phyloP scores from a whole-genome alignment of 129 eudicot species.

The Flaveria robusta region DNA sequence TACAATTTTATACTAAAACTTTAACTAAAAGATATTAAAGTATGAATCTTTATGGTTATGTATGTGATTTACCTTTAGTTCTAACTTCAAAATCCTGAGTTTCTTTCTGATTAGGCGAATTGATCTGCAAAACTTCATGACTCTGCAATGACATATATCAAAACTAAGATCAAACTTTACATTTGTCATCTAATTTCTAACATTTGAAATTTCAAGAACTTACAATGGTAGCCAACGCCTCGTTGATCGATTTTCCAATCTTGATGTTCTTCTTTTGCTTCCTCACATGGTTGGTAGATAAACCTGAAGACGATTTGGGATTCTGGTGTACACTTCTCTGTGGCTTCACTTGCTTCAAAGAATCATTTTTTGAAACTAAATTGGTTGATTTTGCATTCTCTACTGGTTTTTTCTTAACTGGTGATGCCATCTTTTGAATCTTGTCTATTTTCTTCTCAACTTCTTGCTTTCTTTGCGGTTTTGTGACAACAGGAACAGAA shows the following conservation, averaged over 20 bases:
- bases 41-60: not conserved
- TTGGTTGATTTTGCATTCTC: constrained; percentile 47
- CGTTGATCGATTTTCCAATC: constrained; percentile 37
- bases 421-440: constrained; percentile 42
- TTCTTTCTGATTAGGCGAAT: constrained; percentile 33
- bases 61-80: constrained; percentile 34
- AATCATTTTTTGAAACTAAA: constrained; percentile 19
- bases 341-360: constrained; percentile 35
- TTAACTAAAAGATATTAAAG: not conserved
- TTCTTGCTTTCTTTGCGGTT: constrained; percentile 46
- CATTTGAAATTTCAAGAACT: constrained; percentile 30
- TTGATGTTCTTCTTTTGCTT: constrained; percentile 41
- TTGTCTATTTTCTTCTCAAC: constrained; percentile 52
- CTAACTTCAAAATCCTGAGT: constrained; percentile 31
- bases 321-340: constrained; percentile 31
- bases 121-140: constrained; percentile 31
- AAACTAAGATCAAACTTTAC: constrained; percentile 12
- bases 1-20: not conserved
- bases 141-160: constrained; percentile 44
- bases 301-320: constrained; percentile 30
- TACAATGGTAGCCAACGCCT: constrained; percentile 27
- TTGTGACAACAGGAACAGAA: constrained; percentile 35
- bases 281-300: constrained; percentile 31
- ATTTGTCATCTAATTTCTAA: not conserved
- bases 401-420: constrained; percentile 36